Evolutionary conservation across 768 basidiomycete species (phyloP).

Genomic region (Amanita phalloides): DNA sequence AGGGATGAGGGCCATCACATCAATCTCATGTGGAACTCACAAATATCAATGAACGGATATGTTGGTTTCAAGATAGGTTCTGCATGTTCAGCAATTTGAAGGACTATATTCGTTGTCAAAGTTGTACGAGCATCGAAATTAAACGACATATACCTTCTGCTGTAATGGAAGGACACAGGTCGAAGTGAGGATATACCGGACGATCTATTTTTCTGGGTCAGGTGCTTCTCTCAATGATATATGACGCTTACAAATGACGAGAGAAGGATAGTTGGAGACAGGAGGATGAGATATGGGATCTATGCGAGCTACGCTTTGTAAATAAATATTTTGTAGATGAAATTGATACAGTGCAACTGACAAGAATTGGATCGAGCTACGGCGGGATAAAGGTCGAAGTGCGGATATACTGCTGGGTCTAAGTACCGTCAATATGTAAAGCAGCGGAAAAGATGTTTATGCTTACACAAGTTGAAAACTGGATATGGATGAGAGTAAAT

Average conservation of each 20-base stretch:
- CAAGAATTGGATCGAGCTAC: not conserved
- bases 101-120: not conserved
- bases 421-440: not conserved
- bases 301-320: not conserved
- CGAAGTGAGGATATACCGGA: conserved; percentile 8
- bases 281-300: not conserved
- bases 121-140: not conserved
- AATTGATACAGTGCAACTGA: not conserved
- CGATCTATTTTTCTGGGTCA: conserved; percentile 1
- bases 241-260: conserved; percentile 10
- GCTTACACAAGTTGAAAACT: conserved; percentile 23
- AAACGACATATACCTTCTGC: not conserved
- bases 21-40: conserved; percentile 10
- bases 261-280: conserved; percentile 7
- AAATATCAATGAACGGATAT: conserved; percentile 25
- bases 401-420: conserved; percentile 11
- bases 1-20: not conserved
- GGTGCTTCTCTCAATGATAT: not conserved
- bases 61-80: not conserved
- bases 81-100: not conserved
- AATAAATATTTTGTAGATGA: not conserved
- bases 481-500: conserved; percentile 17
- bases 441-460: not conserved
- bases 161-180: conserved; percentile 4
- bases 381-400: conserved; percentile 15